Evolutionary conservation across 192 early-diverging fungal genomes (phyloP), one percentile per base, ranked within the genome.

Genomic region (Piromyces finnis): DNA sequence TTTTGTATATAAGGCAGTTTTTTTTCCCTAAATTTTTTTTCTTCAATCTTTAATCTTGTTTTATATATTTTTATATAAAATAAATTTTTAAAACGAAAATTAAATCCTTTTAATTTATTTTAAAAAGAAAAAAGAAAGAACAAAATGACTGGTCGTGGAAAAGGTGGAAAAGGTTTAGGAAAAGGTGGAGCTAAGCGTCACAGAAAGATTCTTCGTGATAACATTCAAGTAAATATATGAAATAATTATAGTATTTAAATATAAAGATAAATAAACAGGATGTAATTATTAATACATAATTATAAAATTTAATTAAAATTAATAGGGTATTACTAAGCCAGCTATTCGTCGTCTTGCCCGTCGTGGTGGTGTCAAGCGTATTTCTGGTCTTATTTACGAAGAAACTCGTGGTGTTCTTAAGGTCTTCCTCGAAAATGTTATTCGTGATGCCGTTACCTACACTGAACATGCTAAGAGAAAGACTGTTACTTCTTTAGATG

Each of bases 181-280:
- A 98, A 98, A 92, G 97, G 97, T 78, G 97, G 97, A 77, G 97
- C 97, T 88, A 98, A 98, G 93, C 97, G 97, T 87, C 97, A 98
- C 88, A 93, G 97, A 87, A 98, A 98, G 93, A 98, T 98, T 92
- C 92, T 99, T 84, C 94, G 97, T 85, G 97, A 99, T 85, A 99
- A 98, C 93, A 96, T 95, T 84, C 94, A 94, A 85, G 89, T 85
- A 78, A 77, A n/a, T 37, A 80, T 82, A 81, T 36, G 16, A 27
- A 51, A 51, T 39, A 15, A 15, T 15, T n/a, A n/a, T n/a, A n/a
- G n/a, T n/a, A n/a, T n/a, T n/a, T n/a, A n/a, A n/a, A n/a, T n/a
- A n/a, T n/a, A n/a, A n/a, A n/a, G n/a, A n/a, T n/a, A n/a, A n/a
- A n/a, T n/a, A n/a, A n/a, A n/a, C n/a, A n/a, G n/a, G n/a, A n/a